These are phyloP conservation scores for Pyrenula aspistea DNA, from an alignment of 495 filamentous ascomycete genomes.

Conservation along the genomic window DNA sequence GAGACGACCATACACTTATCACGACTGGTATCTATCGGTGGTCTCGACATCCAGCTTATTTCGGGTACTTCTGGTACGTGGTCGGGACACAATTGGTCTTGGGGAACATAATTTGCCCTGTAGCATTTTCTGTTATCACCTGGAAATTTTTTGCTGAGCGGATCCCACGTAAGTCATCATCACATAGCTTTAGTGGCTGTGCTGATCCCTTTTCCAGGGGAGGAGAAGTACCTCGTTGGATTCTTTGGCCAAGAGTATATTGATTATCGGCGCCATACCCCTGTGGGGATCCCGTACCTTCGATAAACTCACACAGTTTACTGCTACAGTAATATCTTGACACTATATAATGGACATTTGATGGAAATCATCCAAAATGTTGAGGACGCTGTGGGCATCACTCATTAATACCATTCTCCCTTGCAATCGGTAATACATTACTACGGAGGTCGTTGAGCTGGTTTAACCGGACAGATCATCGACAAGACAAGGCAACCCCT, in stretches of 20 bases:
- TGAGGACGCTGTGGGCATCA: neutral
- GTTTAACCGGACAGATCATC: neutral
- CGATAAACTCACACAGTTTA: neutral
- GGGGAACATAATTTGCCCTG: constrained; percentile 69
- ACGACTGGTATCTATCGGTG: constrained; percentile 53
- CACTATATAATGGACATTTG: too few relatives aligned
- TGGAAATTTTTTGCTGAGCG: constrained; percentile 72
- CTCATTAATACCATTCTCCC: neutral
- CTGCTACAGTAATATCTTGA: too few relatives aligned
- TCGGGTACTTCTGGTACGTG: constrained; percentile 97
- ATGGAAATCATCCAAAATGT: too few relatives aligned
- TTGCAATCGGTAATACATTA: neutral
- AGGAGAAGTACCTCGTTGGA: constrained; percentile 61
- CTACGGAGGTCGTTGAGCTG: neutral
- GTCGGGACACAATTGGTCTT: constrained; percentile 86
- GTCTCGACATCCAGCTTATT: constrained; percentile 82
- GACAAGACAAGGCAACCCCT: neutral
- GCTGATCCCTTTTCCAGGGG: constrained; percentile 28
- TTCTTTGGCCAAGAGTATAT: constrained; percentile 85
- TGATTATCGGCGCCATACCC: constrained; percentile 51
- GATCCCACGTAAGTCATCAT: constrained; percentile 46
- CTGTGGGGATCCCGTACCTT: constrained; percentile 56
- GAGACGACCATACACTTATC: constrained; percentile 62
- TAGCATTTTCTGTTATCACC: constrained; percentile 60
- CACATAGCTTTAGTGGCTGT: neutral